Base-by-base conservation (phyloP, 164 flowering plant genomes). In the Kingdonia uniflora region DNA sequence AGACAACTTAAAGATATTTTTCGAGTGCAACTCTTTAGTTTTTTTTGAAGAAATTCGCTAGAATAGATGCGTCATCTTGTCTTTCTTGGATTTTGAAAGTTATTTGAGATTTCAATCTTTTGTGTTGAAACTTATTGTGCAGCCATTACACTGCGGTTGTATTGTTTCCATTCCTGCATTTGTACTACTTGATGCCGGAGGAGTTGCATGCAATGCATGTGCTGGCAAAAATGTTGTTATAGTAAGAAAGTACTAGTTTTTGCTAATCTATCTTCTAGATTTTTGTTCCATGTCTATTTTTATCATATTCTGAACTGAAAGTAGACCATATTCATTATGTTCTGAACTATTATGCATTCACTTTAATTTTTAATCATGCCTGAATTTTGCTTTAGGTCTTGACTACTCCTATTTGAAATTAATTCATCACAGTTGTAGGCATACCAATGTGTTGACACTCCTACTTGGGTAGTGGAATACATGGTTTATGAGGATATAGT, bases 131-230 rank as follows among this genome's bases (percentile, higher is more conserved):
- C 24, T 42, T 60, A 14, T 51, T 61, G 42, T 74, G 79, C 94
- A 92, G 98, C 74, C 74, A 46, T 64, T 88, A 45, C 98, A 92
- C 65, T 92, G 98, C 70, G 98, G 98, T 66, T 92, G 98, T 51
- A 80, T 92, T 59, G 91, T 74, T 57, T 92, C 98, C 46, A 41
- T 64, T 53, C 77, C 76, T 67, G 58, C 74, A 60, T 80, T 72
- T 59, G 60, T 73, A 12, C 64, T 82, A 54, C 54, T 88, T 69
- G 98, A 92, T 76, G 78, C 77, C 67, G 95, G 98, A 49, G 98
- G 98, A 55, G 71, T 92, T 45, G 85, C 78, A 47, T 92, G 98
- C 71, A 58, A 75, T 51, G 20, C 75, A 37, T 92, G 98, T 65
- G 80, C 88, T 20, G 77, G 74, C 65, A 88, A 77, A 71, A 76